Base-by-base conservation (phyloP, 345 rosid genomes). In the Stellera chamaejasme region DNA sequence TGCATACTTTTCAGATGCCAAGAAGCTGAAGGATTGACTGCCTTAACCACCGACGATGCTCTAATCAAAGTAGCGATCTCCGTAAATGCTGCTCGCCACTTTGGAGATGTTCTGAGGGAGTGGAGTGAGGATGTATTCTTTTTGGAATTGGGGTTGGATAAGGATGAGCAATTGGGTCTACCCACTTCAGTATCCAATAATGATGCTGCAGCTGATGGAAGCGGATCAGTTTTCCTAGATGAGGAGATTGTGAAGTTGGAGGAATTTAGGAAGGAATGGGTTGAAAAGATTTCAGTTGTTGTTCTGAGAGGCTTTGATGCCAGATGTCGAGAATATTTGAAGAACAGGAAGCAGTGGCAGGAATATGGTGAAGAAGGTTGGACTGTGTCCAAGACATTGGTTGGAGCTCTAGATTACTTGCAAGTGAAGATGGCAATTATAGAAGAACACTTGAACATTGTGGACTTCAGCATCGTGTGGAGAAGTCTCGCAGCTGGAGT, bases 1-100 rank as follows among this genome's bases (percentile, higher is more conserved):
- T 64, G 85, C 64, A 61, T 82, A 55, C 77, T 82, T 64, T 65
- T 71, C 64, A 80, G 90, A 70, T 87, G 99, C 72, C 99, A 84
- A 72, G 97, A 87, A 65, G 97, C 97, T 8, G 97, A 89, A 78
- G 97, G 97, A 58, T 60, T 87, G 73, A 93, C 99, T 62, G 90
- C 97, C 25, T 66, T 87, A 64, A 83, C 95, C 2, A 96, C 87
- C 66, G 81, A 87, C 47, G 73, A 75, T 65, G 99, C 83, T 65
- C 72, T 93, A 48, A 55, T 85, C 52, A 93, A 87, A 75, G 99
- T 93, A 50, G 74, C 80, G 26, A 75, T 74, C 72, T 78, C 86
- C 4, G 43, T 87, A 36, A 93, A 89, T 69, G 90, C 95, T 62
- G 74, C 81, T 27, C 80, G 60, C 61, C 79, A 80, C 58, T 52